A percentile compares a stretch with the other conserved stretches of the same genome.
phyloP scores from a whole-genome alignment of 2,329 filamentous ascomycete genomes.

The Xylariaceae sp. region DNA sequence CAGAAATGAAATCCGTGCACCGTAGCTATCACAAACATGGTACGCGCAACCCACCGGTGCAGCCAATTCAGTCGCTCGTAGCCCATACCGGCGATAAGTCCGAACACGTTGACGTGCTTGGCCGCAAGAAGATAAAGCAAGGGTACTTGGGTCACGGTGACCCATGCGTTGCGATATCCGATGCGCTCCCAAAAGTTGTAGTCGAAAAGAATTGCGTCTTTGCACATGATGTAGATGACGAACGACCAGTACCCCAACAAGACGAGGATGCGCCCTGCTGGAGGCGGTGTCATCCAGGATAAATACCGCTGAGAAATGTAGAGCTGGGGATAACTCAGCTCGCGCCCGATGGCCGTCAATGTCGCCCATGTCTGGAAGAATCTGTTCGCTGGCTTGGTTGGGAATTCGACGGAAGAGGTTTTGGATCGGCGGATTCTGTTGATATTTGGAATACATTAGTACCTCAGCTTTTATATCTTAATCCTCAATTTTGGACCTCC shows the following conservation, averaged over 20 bases:
- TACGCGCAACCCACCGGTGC: constrained; percentile 68
- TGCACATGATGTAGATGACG: constrained; percentile 54
- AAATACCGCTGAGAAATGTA: constrained; percentile 44
- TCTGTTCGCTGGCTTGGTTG: constrained; percentile 47
- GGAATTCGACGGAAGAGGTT: constrained; percentile 42
- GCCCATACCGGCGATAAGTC: constrained; percentile 56
- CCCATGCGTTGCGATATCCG: constrained; percentile 65
- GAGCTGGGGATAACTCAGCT: constrained; percentile 53
- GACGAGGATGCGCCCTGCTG: constrained; percentile 52
- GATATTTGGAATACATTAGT: neutral
- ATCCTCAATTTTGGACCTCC: neutral
- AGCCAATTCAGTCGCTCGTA: constrained; percentile 71
- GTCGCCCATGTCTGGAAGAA: constrained; percentile 55
- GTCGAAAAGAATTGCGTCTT: constrained; percentile 46
- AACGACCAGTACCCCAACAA: constrained; percentile 56
- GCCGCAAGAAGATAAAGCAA: constrained; percentile 60
- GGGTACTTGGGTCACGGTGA: constrained; percentile 60
- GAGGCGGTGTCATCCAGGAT: constrained; percentile 55
- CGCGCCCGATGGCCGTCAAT: constrained; percentile 52
- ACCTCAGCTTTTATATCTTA: neutral
- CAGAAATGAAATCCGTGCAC: constrained; percentile 70
- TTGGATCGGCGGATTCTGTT: constrained; percentile 45
- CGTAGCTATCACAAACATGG: constrained; percentile 63
- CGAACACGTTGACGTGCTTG: constrained; percentile 58
- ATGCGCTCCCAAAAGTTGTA: constrained; percentile 60